phyloP scores from a whole-genome alignment of 306 rosid species.

The apple (Malus domestica) region ASM211411v1 NC_041795.1:27421001-27421500 shows the following conservation, averaged over 20 bases:
- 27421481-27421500: constrained; percentile 86
- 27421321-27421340: constrained; percentile 61
- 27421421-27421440: constrained; percentile 56
- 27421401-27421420: constrained; percentile 40
- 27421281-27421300: constrained; percentile 71
- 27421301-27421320: constrained; percentile 75
- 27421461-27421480: constrained; percentile 57
- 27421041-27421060: background rate
- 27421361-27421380: constrained; percentile 32
- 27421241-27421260: constrained; percentile 72
- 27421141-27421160: background rate
- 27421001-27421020: background rate
- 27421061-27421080: background rate
- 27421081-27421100: background rate
- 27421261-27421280: constrained; percentile 78
- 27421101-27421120: background rate
- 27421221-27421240: constrained; percentile 40
- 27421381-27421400: constrained; percentile 37
- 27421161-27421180: background rate
- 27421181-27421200: background rate
- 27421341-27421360: constrained; percentile 54
- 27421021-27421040: background rate
- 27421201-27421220: constrained; percentile 2
- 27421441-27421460: constrained; percentile 63
- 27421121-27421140: background rate